Evolutionary conservation across 148 eudicot genomes (phyloP).

Genomic region (Pouteria glomerata): DNA sequence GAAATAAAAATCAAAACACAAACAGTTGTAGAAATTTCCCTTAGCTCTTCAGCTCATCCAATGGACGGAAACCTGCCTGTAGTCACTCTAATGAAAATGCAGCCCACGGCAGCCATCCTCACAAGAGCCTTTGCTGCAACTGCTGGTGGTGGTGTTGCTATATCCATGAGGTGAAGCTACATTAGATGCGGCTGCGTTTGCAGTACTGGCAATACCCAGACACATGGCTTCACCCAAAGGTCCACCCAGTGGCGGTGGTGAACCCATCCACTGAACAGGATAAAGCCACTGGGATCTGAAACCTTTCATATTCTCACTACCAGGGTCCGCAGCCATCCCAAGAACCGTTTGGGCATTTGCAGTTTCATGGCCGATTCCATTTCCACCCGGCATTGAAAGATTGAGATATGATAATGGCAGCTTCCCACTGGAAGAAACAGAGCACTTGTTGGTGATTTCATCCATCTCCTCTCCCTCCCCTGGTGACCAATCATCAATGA

Average conservation of each 20-base stretch:
- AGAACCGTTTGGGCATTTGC: conserved; percentile 11
- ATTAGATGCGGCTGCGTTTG: conserved; percentile 22
- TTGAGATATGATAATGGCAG: conserved; percentile 39
- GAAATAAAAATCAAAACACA: not conserved
- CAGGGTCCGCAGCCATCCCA: conserved; percentile 16
- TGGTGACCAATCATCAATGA: conserved; percentile 77
- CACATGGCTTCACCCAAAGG: conserved; percentile 82
- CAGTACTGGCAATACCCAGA: conserved; percentile 45
- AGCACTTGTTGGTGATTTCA: conserved; percentile 18
- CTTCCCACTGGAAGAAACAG: conserved; percentile 18
- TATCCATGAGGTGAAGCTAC: conserved; percentile 38
- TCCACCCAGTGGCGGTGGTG: conserved; percentile 68
- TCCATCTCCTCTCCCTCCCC: conserved; percentile 25
- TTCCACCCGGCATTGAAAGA: conserved; percentile 50
- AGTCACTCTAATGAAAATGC: conserved; percentile 27
- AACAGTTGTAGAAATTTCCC: not conserved
- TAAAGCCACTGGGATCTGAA: conserved; percentile 25
- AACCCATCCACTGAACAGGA: conserved; percentile 36
- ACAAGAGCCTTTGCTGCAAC: conserved; percentile 36
- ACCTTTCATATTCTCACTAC: conserved; percentile 5
- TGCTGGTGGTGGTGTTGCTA: conserved; percentile 37
- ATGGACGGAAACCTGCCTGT: no score
- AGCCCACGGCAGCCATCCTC: conserved; percentile 21
- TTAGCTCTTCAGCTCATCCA: not conserved
- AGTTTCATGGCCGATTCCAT: conserved; percentile 16